Evolutionary conservation across 495 filamentous ascomycete genomes (phyloP).

Genomic region (Podospora didyma): DNA sequence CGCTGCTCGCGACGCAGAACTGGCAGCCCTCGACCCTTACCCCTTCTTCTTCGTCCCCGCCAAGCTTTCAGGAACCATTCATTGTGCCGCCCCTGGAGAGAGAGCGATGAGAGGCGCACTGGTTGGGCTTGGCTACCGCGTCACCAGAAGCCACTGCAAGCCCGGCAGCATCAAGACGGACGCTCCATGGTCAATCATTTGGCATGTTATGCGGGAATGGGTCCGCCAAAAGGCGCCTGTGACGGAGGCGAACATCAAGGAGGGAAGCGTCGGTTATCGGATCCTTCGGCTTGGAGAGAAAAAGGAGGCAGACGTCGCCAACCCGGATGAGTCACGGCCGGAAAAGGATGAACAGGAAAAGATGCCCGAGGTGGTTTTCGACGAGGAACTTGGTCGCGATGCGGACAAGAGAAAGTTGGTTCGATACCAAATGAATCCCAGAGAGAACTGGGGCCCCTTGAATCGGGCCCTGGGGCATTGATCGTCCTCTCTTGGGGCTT

Average conservation of each 20-base stretch:
- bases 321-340: slow-evolving; percentile 10
- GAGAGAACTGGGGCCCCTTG: slow-evolving; percentile 92
- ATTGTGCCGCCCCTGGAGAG: slow-evolving; percentile 69
- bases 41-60: slow-evolving; percentile 87
- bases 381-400: slow-evolving; percentile 73
- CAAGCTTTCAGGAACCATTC: slow-evolving; percentile 65
- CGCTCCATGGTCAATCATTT: slow-evolving; percentile 81
- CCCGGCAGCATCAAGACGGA: slow-evolving; percentile 86
- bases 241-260: slow-evolving; percentile 63
- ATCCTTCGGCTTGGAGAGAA: slow-evolving; percentile 45
- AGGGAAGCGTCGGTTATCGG: slow-evolving; percentile 62
- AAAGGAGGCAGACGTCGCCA: slow-evolving; percentile 10
- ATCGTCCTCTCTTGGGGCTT: not conserved
- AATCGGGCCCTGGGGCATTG: slow-evolving; percentile 59
- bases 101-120: slow-evolving; percentile 76
- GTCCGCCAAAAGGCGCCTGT: slow-evolving; percentile 68
- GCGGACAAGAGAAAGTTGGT: slow-evolving; percentile 59
- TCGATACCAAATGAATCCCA: slow-evolving; percentile 83
- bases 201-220: slow-evolving; percentile 96
- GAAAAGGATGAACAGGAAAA: slow-evolving; percentile 24
- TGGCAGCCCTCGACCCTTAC: slow-evolving; percentile 58
- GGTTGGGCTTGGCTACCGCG: slow-evolving; percentile 70
- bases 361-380: slow-evolving; percentile 67
- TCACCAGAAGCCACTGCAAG: slow-evolving; percentile 79
- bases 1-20: slow-evolving; percentile 42